Evolutionary conservation across 2,329 filamentous ascomycete genomes (phyloP).

Genomic region (Ophiostoma tasmaniense): DNA sequence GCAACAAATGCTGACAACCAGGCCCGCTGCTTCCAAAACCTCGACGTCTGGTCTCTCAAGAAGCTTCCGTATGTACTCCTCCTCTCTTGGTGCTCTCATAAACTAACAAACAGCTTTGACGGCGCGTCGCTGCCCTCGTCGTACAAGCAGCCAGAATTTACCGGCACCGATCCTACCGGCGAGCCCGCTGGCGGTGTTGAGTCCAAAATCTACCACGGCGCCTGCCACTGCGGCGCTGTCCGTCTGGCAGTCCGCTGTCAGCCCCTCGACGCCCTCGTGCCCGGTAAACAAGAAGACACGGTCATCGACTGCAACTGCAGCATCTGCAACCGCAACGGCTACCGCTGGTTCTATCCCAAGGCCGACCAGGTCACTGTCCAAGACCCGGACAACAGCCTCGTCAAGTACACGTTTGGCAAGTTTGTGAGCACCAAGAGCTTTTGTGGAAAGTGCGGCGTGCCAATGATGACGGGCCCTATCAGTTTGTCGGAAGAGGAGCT

Average conservation of each 20-base stretch:
- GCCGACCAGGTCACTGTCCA: constrained; percentile 34
- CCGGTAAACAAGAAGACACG: constrained; percentile 18
- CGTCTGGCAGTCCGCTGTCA: constrained; percentile 34
- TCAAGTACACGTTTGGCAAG: constrained; percentile 31
- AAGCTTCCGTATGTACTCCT: constrained; percentile 21
- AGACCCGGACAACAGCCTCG: constrained; percentile 34
- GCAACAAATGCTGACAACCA: constrained; percentile 20
- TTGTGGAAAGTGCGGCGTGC: constrained; percentile 41
- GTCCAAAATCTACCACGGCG: constrained; percentile 38
- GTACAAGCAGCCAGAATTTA: constrained; percentile 32
- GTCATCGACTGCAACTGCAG: constrained; percentile 44
- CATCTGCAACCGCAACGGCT: constrained; percentile 37
- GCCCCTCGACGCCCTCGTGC: constrained; percentile 29
- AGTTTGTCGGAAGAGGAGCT: constrained; percentile 30
- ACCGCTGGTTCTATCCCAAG: constrained; percentile 38
- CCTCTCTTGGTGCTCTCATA: background rate
- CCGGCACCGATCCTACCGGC: constrained; percentile 34
- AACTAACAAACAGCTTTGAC: constrained; percentile 25
- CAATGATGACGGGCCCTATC: constrained; percentile 29
- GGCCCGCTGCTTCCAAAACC: constrained; percentile 36
- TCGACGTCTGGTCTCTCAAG: constrained; percentile 36
- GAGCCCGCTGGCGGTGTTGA: constrained; percentile 28
- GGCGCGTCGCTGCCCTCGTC: constrained; percentile 27
- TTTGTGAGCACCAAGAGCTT: constrained; percentile 35
- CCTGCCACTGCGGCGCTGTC: constrained; percentile 46